Evolutionary conservation across 257 asterid genomes (phyloP), one percentile per base, ranked within the genome.

Genomic region (Solanum medicagineum): DNA sequence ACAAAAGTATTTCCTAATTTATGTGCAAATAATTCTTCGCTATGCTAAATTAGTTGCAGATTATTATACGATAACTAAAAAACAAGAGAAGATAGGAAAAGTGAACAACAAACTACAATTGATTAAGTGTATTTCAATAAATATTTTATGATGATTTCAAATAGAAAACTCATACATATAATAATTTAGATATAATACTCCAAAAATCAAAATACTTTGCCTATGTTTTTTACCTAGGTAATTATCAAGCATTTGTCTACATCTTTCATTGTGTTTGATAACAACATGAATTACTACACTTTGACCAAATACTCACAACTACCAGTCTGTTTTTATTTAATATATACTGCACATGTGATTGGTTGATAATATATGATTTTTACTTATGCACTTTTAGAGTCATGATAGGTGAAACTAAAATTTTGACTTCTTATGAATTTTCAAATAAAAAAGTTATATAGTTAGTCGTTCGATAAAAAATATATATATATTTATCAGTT

Each of bases 111-210:
- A 36, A 36, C 11, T 13, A 60, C 0, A 0, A 0, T 60, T 2
- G 22, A 44, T 44, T 44, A 22, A 1, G 0, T 60, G 0, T 5
- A 0, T 22, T 60, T 60, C 11, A 0, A n/a, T n/a, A 60, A 59
- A 9, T 57, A 57, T 20, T 59, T 59, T 0, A 6, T 20, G 0
- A 59, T 20, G 9, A 57, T 20, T 32, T 59, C 10, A 20, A 2
- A 0, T 59, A 59, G 0, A 19, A 59, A n/a, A 59, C 1, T n/a
- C 1, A 22, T 10, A 22, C 1, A 60, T 0, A 0, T 60, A 0
- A 60, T n/a, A 60, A 60, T 60, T n/a, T 0, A 2, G 0, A 60
- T 60, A 60, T 22, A 10, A 60, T n/a, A 0, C 36, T 60, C 0
- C 22, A 60, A 22, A 60, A 22, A 22, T n/a, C 10, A 1, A 60